Conservation (phyloP, 2,329 filamentous ascomycete genomes). For the Sporothrix brunneoviolacea region DNA sequence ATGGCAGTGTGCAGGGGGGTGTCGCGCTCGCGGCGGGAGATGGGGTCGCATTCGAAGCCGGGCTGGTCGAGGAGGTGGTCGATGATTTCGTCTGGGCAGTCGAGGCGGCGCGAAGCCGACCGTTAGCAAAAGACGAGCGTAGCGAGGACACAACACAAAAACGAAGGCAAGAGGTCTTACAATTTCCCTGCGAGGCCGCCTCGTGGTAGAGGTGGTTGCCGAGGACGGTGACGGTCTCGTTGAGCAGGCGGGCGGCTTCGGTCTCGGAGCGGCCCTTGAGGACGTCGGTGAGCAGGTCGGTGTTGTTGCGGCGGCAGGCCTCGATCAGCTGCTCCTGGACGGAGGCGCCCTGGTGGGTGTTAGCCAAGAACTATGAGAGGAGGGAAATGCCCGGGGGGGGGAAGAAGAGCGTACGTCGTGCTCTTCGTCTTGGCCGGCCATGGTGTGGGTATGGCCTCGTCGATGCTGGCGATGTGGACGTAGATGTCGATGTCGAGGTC, state of each 20-base stretch:
- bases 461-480: too few species aligned
- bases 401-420: background rate
- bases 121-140: background rate
- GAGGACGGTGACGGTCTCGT: conserved; percentile 75
- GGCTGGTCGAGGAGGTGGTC: conserved; percentile 78
- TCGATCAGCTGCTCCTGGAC: conserved; percentile 81
- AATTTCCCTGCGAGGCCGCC: conserved; percentile 78
- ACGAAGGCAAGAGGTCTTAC: conserved; percentile 49
- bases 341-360: conserved; percentile 63
- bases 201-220: conserved; percentile 88
- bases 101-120: background rate
- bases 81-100: conserved; percentile 63
- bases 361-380: background rate
- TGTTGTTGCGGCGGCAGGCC: conserved; percentile 89
- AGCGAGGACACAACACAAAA: background rate
- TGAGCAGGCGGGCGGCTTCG: conserved; percentile 70
- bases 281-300: conserved; percentile 71
- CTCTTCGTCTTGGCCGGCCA: too few species aligned
- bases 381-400: too few species aligned
- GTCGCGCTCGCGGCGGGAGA: conserved; percentile 64
- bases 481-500: too few species aligned
- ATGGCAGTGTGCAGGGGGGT: conserved; percentile 75
- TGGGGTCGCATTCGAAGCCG: conserved; percentile 76
- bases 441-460: too few species aligned
- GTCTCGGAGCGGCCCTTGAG: conserved; percentile 56